Evolutionary conservation across 139 green algal genomes (phyloP), one percentile per base, ranked within the genome.

Genomic region (Pseudopediastrum boryanum): DNA sequence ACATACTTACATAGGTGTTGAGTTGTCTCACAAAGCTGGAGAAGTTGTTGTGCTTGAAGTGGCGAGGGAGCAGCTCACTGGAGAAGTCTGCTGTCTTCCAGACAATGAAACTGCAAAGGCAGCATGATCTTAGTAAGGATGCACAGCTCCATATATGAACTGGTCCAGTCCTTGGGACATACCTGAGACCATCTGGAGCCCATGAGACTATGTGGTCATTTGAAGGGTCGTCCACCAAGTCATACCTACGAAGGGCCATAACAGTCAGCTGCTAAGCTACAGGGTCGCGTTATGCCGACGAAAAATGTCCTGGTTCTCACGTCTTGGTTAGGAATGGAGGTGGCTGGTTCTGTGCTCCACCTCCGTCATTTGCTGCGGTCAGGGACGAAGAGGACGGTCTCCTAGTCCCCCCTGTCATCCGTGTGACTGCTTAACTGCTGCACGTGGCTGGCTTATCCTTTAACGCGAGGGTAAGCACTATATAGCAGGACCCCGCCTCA

Each of bases 41-140:
- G 77, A 98, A 98, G 83, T 98, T 98, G 84, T 98, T 98, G 88
- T 98, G 95, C 86, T 99, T 99, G 88, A 99, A 99, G 82, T 97
- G 89, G 65, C 85, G 86, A 1, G 95, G 95, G 42, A 99, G 87
- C 48, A 99, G 77, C 73, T 98, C 91, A 1, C 89, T 68, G 3
- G 93, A 91, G 83, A 98, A 98, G 65, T 98, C 94, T 0, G 90
- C 86, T 5, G 92, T 93, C 77, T 96, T 94, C 93, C 93, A 98
- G 0, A 98, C 94, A 6, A 97, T 80, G 56, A 98, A 98, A 70
- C 91, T 94, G 88, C 77, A 85, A 19, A 70, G 39, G 64, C 29
- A 52, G 64, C 35, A 44, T 4, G 48, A 58, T 16, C 16, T 19
- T 4, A 44, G 61, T 8, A 35, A 44, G 10, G 23, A 36, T 64